These are phyloP conservation scores for Solanum hybrid DNA, from an alignment of 305 asterid species.

Conservation along the genomic window DNA sequence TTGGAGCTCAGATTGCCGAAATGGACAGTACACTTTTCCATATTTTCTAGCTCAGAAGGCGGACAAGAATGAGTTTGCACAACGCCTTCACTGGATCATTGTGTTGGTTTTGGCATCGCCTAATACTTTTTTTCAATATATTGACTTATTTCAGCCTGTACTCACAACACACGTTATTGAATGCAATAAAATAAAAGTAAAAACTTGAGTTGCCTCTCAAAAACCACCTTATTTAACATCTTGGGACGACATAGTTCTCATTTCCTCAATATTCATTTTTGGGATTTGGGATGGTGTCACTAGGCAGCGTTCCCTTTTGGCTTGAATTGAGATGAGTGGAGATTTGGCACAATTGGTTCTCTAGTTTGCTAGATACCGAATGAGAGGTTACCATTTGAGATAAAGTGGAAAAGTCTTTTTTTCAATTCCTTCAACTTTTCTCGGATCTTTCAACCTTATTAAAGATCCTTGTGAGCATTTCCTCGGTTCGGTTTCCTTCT, in stretches of 20 bases:
- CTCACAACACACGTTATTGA: background rate
- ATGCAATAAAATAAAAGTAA: background rate
- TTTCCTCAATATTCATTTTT: background rate
- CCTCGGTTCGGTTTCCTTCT: background rate
- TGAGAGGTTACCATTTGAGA: background rate
- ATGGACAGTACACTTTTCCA: background rate
- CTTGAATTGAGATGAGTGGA: background rate
- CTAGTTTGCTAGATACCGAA: background rate
- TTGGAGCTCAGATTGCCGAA: background rate
- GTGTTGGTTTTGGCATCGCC: background rate
- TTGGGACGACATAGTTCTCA: background rate
- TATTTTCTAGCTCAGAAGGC: background rate
- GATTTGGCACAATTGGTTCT: background rate
- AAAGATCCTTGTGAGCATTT: background rate
- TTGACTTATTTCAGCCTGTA: background rate
- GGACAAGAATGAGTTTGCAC: background rate
- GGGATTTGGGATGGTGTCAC: background rate
- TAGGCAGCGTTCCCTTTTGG: background rate
- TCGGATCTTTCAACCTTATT: background rate
- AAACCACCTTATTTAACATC: background rate
- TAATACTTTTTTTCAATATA: background rate
- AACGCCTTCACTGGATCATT: background rate
- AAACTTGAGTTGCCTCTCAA: background rate
- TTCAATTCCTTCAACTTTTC: background rate
- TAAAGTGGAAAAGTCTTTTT: background rate